Base-by-base conservation (phyloP, 495 filamentous ascomycete genomes). In the Aspergillus nanangensis region DNA sequence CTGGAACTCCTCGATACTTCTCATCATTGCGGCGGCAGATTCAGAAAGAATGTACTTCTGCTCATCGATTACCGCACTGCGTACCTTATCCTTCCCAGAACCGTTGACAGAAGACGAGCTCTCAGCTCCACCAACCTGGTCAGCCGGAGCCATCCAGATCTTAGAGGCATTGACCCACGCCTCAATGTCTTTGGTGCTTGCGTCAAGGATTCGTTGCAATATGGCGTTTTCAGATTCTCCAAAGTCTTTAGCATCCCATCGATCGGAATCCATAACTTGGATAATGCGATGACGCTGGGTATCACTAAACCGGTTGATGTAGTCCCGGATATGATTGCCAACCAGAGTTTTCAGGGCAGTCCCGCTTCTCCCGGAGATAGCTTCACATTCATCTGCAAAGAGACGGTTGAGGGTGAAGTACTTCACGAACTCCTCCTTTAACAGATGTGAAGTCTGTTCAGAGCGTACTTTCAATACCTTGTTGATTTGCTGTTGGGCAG, bases 341-440 rank as follows among this genome's bases (percentile, higher is more conserved):
- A 98, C 88, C 2, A 95, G 76, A 3, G 80, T 92, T 61, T 95
- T 95, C 21, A 98, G 72, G 1, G 84, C 76, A 5, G 82, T 84
- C 2, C 91, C 91, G 42, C 88, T 83, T 43, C 93, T 80, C 3
- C 93, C 93, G 11, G 89, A 95, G 13, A 96, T 88, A 3, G 93
- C 88, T 63, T 99, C 93, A 55, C 93, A 99, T 60, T 99, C 93
- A 54, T 96, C 94, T 7, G 89, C 88, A 57, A 97, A 99, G 18
- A 95, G 80, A 20, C 91, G 80, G 53, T 96, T 97, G 15, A 99
- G 79, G 7, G 81, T 90, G 59, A 96, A 95, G 58, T 97, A 97
- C 41, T 89, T 82, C 19, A 97, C 61, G 61, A 99, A 97, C 48
- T 79, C 76, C 44, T 80, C 65, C n/a, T 88, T 77, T 1, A 82